phyloP scores from a whole-genome alignment of 1,284 basidiomycete genomes.

The Malassezia globosa region DNA sequence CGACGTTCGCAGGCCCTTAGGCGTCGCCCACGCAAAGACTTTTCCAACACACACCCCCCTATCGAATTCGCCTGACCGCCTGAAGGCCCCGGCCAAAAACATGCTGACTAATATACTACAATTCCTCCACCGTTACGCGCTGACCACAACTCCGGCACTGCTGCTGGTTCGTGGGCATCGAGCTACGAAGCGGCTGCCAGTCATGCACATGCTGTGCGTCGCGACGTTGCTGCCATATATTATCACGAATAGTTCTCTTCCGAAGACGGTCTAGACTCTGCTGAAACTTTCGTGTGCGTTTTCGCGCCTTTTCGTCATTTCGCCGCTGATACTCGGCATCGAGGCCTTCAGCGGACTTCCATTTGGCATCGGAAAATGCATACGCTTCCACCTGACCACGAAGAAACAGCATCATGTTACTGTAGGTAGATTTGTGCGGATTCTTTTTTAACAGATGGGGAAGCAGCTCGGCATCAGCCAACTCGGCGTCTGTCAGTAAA shows the following conservation, averaged over 20 bases:
- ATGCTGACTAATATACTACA: constrained; percentile 11
- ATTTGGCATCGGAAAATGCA: constrained; percentile 75
- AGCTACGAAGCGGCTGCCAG: constrained; percentile 19
- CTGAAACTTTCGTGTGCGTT: constrained; percentile 69
- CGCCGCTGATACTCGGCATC: constrained; percentile 78
- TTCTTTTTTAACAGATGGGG: constrained; percentile 92
- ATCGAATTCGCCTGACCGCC: no score
- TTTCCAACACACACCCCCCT: no score
- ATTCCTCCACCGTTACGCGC: constrained; percentile 15
- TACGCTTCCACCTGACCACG: constrained; percentile 89
- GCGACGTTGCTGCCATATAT: constrained; percentile 35
- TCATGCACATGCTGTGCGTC: constrained; percentile 35
- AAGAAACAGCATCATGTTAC: constrained; percentile 98
- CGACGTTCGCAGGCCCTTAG: no score
- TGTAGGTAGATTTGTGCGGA: constrained; percentile 89
- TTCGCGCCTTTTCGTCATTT: constrained; percentile 70
- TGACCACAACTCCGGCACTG: constrained; percentile 14
- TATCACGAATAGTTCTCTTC: constrained; percentile 34
- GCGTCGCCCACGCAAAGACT: no score
- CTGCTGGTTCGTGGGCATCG: neutral
- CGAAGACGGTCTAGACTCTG: constrained; percentile 33
- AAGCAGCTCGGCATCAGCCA: constrained; percentile 78
- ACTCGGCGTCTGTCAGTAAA: constrained; percentile 83
- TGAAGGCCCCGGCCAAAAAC: no score
- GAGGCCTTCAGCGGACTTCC: constrained; percentile 82